Conservation (phyloP, 192 early-diverging fungal species). For the Linnemannia hyalina region DNA sequence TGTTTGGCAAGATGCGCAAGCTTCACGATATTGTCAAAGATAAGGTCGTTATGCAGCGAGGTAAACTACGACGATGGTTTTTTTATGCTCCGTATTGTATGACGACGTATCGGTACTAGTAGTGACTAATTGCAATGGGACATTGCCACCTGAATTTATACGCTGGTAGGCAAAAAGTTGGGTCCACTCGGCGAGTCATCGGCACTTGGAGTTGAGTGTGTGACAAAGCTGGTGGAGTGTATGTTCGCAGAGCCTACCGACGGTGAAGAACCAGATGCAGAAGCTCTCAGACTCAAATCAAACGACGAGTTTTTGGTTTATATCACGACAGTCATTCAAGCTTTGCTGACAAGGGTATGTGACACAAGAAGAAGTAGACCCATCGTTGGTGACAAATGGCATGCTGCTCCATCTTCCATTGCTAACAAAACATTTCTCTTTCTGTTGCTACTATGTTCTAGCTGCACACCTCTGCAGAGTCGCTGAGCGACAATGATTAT, state of each 20-base stretch:
- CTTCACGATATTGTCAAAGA: constrained; percentile 61
- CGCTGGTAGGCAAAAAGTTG: constrained; percentile 26
- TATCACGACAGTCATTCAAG: constrained; percentile 55
- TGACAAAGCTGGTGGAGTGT: constrained; percentile 49
- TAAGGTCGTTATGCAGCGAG: constrained; percentile 57
- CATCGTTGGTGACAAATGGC: neutral
- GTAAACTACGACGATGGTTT: constrained; percentile 15
- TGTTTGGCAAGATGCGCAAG: constrained; percentile 62
- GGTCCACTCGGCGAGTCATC: constrained; percentile 39
- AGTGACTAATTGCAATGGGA: neutral
- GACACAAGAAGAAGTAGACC: neutral
- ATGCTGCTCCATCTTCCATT: no score
- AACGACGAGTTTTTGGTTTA: constrained; percentile 66
- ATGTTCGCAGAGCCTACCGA: constrained; percentile 38
- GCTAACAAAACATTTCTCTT: neutral
- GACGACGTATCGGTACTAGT: neutral
- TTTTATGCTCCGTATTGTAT: neutral
- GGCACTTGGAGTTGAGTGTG: constrained; percentile 53
- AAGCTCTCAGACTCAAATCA: constrained; percentile 26
- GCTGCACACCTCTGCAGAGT: constrained; percentile 27
- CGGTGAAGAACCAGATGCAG: constrained; percentile 15
- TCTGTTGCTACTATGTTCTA: neutral
- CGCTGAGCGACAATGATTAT: constrained; percentile 39
- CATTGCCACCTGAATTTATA: neutral
- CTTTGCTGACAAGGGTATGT: constrained; percentile 51